Percentiles rank a stretch among this genome's conserved stretches.
Evolutionary conservation across 2,329 filamentous ascomycete genomes (phyloP).

Genomic region (Colletotrichum musicola): DNA sequence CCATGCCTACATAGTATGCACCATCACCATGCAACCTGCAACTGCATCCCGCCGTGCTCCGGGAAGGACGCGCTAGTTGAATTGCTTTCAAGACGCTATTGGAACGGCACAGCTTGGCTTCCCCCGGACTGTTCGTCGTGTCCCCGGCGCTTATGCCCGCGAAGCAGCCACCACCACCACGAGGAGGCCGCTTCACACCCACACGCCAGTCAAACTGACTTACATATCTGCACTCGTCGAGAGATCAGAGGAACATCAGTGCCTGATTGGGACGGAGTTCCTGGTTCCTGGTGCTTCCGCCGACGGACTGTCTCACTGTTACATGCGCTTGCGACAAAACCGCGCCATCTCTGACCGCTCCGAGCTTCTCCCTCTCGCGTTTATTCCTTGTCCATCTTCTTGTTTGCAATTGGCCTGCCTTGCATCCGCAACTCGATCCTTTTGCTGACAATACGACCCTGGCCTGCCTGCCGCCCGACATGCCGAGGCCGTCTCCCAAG

Average conservation of each 20-base stretch:
- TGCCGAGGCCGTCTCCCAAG: slow-evolving; percentile 22
- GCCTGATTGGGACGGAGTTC: slow-evolving; percentile 30
- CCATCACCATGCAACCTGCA: neutral
- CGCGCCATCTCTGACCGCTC: slow-evolving; percentile 11
- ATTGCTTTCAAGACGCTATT: slow-evolving; percentile 8
- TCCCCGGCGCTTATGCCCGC: slow-evolving; percentile 23
- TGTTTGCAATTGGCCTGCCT: neutral
- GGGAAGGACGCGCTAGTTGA: neutral
- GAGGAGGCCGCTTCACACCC: slow-evolving; percentile 12
- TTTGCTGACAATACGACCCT: slow-evolving; percentile 14
- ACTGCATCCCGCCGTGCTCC: neutral
- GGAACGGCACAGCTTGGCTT: slow-evolving; percentile 16
- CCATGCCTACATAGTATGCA: neutral
- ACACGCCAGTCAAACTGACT: neutral
- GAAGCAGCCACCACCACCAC: neutral
- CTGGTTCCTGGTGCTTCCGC: slow-evolving; percentile 34
- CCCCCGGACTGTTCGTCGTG: neutral
- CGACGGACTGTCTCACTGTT: slow-evolving; percentile 17
- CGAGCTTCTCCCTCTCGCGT: neutral
- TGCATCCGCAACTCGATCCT: neutral
- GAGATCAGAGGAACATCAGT: slow-evolving; percentile 27
- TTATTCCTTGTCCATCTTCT: neutral
- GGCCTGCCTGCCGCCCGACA: slow-evolving; percentile 22
- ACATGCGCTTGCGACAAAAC: slow-evolving; percentile 17
- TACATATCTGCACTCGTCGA: neutral